Conservation (phyloP, 495 filamentous ascomycete species). For the Neurospora hispaniola region DNA sequence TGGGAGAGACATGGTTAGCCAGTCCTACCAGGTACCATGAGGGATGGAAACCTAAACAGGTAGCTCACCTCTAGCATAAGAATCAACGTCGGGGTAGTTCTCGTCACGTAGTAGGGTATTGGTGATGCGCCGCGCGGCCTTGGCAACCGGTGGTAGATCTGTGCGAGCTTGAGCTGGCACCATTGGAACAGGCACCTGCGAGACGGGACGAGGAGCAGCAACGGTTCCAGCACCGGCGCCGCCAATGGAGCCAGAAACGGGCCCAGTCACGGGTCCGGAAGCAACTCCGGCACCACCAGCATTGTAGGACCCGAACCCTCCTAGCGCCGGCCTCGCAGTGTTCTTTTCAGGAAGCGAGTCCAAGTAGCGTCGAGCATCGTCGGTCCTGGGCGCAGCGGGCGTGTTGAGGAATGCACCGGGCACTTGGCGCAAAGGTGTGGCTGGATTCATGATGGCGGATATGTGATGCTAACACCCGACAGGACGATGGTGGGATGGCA, state of each 20-base stretch:
- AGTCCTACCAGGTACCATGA: background rate
- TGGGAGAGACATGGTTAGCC: conserved; percentile 4
- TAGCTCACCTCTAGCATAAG: conserved; percentile 70
- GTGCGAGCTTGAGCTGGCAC: conserved; percentile 6
- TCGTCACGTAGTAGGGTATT: conserved; percentile 61
- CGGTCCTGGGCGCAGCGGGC: conserved; percentile 40
- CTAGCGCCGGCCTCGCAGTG: background rate
- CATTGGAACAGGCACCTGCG: conserved; percentile 1
- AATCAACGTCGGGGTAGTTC: conserved; percentile 81
- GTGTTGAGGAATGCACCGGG: conserved; percentile 69
- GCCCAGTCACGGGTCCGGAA: background rate
- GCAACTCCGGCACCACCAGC: background rate
- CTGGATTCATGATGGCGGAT: conserved; percentile 48
- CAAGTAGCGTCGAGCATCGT: conserved; percentile 32
- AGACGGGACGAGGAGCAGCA: background rate
- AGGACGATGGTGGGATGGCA: background rate
- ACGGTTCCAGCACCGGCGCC: background rate
- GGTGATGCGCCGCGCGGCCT: conserved; percentile 78
- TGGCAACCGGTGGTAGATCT: conserved; percentile 51
- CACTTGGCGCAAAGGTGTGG: conserved; percentile 54
- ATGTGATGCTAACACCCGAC: background rate
- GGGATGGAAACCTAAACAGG: background rate
- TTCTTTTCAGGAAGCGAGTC: conserved; percentile 4
- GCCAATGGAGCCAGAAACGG: background rate
- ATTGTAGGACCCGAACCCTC: background rate